These are phyloP conservation scores for Epichloe baconii DNA, from an alignment of 2,329 filamentous ascomycete genomes.

Conservation along the genomic window DNA sequence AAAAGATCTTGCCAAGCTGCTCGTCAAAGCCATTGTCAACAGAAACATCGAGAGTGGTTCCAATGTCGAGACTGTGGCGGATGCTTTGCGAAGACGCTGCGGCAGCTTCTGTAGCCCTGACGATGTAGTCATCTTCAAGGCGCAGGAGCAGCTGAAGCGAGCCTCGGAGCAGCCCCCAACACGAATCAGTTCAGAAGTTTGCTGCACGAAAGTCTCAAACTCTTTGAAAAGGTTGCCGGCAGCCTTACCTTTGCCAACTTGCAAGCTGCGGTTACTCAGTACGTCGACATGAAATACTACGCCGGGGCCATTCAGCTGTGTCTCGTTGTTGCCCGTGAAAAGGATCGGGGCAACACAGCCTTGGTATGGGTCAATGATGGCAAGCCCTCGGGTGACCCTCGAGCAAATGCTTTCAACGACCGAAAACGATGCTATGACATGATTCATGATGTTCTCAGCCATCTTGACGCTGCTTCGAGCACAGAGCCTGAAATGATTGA, in stretches of 20 bases:
- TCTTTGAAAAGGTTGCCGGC: slow-evolving; percentile 81
- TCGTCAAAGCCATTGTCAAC: slow-evolving; percentile 97
- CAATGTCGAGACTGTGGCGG: slow-evolving; percentile 93
- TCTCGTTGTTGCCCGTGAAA: slow-evolving; percentile 68
- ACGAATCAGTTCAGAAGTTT: slow-evolving; percentile 65
- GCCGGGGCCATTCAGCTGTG: slow-evolving; percentile 85
- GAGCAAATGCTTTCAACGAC: slow-evolving; percentile 52
- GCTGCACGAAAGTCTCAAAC: slow-evolving; percentile 73
- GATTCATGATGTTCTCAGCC: slow-evolving; percentile 68
- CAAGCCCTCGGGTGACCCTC: slow-evolving; percentile 56
- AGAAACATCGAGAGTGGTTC: slow-evolving; percentile 93
- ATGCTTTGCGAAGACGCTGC: slow-evolving; percentile 81
- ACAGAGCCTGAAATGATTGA: slow-evolving; percentile 62
- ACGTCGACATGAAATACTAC: slow-evolving; percentile 73
- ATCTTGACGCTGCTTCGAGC: slow-evolving; percentile 60
- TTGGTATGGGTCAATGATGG: slow-evolving; percentile 80
- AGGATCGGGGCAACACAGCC: slow-evolving; percentile 77
- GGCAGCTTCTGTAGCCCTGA: slow-evolving; percentile 96
- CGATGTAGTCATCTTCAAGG: slow-evolving; percentile 96
- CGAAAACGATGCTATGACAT: slow-evolving; percentile 74
- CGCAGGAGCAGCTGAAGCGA: slow-evolving; percentile 84
- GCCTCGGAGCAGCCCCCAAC: slow-evolving; percentile 68
- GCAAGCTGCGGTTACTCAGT: slow-evolving; percentile 63
- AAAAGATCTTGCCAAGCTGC: slow-evolving; percentile 79
- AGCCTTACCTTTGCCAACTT: slow-evolving; percentile 73